phyloP scores from a whole-genome alignment of 2,329 filamentous ascomycete genomes.

The Botrytis galanthina region DNA sequence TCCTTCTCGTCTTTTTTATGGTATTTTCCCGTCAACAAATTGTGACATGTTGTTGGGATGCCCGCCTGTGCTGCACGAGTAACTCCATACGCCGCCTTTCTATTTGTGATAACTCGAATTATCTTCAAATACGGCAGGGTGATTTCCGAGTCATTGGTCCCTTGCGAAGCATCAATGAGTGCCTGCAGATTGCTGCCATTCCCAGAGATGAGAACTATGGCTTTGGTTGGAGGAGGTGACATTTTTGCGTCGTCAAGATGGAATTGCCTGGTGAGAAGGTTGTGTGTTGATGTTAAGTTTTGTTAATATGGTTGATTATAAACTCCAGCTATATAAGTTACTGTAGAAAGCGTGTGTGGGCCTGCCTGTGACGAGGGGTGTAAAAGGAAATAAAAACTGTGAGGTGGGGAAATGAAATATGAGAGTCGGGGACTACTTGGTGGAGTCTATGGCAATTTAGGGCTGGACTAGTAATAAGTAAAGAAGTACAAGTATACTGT shows the following conservation, averaged over 20 bases:
- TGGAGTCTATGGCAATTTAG: constrained; percentile 2
- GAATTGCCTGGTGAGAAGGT: neutral
- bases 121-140: constrained; percentile 49
- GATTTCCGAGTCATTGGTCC: constrained; percentile 33
- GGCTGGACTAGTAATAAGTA: no score
- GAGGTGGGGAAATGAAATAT: neutral
- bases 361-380: no score
- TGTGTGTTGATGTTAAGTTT: neutral
- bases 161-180: constrained; percentile 47
- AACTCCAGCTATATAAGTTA: neutral
- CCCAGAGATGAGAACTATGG: constrained; percentile 64
- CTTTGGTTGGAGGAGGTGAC: constrained; percentile 34
- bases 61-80: constrained; percentile 55
- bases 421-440: neutral
- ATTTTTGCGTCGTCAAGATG: neutral
- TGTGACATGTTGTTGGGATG: constrained; percentile 66
- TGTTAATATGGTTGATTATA: neutral
- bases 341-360: neutral
- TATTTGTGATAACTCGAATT: constrained; percentile 64
- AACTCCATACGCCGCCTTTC: constrained; percentile 62
- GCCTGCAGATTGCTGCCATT: constrained; percentile 71
- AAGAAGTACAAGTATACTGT: no score
- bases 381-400: neutral
- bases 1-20: constrained; percentile 39
- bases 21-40: constrained; percentile 55